phyloP scores from a whole-genome alignment of 148 eudicot species.

The Rhododendron ovatum region DNA sequence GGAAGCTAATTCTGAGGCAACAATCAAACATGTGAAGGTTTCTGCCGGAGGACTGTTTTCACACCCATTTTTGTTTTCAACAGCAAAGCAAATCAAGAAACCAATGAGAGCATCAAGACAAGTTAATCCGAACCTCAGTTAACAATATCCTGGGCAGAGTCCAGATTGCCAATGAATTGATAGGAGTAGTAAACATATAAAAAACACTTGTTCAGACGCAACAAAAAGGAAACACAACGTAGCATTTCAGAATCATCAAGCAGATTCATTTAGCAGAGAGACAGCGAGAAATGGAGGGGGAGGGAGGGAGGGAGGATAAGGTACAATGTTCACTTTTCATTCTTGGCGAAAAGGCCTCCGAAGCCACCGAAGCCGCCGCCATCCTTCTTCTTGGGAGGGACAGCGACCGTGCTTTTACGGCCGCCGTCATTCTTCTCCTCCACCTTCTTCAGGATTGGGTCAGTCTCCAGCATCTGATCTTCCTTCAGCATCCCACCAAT shows the following conservation, averaged over 20 bases:
- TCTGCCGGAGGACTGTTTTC: background rate
- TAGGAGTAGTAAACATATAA: background rate
- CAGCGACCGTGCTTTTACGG: conserved; percentile 35
- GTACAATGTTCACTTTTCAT: conserved; percentile 6
- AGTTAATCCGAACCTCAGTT: background rate
- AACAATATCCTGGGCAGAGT: background rate
- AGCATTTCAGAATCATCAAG: background rate
- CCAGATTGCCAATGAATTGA: conserved; percentile 4
- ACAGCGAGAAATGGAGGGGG: background rate
- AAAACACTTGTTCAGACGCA: background rate
- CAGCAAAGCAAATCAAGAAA: background rate
- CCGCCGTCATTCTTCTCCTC: conserved; percentile 38
- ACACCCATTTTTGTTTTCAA: background rate
- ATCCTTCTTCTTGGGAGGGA: conserved; percentile 49
- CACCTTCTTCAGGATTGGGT: conserved; percentile 67
- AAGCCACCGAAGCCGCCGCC: conserved; percentile 34
- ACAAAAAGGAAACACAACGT: background rate
- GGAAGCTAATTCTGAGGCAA: background rate
- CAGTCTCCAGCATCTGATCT: conserved; percentile 64
- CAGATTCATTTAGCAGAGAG: background rate
- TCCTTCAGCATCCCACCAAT: conserved; percentile 48
- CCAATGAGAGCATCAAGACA: background rate
- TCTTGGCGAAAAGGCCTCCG: conserved; percentile 76
- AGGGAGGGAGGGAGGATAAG: background rate
- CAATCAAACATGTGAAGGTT: background rate